These are phyloP conservation scores for Lasiodiplodia sp. DNA, from an alignment of 2,329 filamentous ascomycete species.

Conservation along the genomic window DNA sequence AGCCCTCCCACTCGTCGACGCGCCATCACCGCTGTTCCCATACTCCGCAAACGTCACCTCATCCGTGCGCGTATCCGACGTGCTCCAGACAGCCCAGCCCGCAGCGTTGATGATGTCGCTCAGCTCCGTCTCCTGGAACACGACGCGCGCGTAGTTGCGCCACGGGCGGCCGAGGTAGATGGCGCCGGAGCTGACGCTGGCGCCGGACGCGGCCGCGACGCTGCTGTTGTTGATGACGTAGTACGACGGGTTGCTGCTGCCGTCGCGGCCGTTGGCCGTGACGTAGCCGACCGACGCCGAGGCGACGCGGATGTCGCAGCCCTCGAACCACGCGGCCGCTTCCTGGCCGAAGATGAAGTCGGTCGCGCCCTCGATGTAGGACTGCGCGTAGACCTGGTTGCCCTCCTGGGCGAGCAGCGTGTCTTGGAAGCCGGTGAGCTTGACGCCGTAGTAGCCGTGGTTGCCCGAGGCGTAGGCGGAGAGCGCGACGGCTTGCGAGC, in stretches of 20 bases:
- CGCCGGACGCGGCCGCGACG: constrained; percentile 48
- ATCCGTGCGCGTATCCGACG: constrained; percentile 41
- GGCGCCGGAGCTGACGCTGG: constrained; percentile 42
- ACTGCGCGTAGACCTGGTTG: constrained; percentile 61
- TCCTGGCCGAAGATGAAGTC: constrained; percentile 65
- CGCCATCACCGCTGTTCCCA: constrained; percentile 62
- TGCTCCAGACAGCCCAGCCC: constrained; percentile 58
- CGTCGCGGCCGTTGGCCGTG: constrained; percentile 37
- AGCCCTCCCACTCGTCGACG: constrained; percentile 49
- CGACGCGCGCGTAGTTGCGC: constrained; percentile 55
- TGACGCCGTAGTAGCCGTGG: constrained; percentile 63
- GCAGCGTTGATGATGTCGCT: constrained; percentile 62
- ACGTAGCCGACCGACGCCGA: constrained; percentile 33
- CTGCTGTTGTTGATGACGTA: constrained; percentile 61
- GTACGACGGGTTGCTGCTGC: constrained; percentile 45
- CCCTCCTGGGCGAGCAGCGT: constrained; percentile 53
- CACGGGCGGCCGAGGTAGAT: constrained; percentile 60
- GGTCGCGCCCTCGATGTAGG: constrained; percentile 63
- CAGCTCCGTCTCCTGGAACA: constrained; percentile 58
- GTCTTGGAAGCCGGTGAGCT: constrained; percentile 63
- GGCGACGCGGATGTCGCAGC: constrained; percentile 34
- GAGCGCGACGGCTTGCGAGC: constrained; percentile 56
- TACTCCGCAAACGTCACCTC: constrained; percentile 52
- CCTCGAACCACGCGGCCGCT: constrained; percentile 56
- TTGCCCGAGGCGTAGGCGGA: constrained; percentile 53